phyloP scores from a whole-genome alignment of 805 yeast species.

The Candida manassasensis region DNA sequence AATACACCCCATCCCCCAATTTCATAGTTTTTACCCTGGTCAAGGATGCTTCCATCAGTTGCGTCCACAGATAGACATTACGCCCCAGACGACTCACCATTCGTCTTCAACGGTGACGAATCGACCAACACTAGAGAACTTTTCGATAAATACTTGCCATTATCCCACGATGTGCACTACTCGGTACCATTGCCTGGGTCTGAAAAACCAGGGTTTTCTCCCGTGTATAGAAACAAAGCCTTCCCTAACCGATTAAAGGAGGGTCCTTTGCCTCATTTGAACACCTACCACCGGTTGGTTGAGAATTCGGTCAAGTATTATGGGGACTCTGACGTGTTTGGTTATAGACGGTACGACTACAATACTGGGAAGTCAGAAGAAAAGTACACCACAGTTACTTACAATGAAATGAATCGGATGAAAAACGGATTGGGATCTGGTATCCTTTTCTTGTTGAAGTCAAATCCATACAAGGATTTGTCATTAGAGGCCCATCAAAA shows the following conservation, averaged over 20 bases:
- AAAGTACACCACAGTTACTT: conserved; percentile 42
- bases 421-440: conserved; percentile 55
- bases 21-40: background rate
- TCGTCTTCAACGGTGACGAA: conserved; percentile 5
- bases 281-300: conserved; percentile 35
- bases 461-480: conserved; percentile 18
- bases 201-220: conserved; percentile 20
- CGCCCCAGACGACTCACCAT: conserved; percentile 10
- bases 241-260: conserved; percentile 19
- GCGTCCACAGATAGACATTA: conserved; percentile 5
- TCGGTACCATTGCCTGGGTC: conserved; percentile 15
- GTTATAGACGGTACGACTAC: conserved; percentile 32
- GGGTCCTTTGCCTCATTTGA: conserved; percentile 27
- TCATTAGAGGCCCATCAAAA: conserved; percentile 22
- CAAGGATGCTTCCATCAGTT: conserved; percentile 8
- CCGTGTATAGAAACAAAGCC: conserved; percentile 27
- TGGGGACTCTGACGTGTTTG: conserved; percentile 31
- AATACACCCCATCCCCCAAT: background rate
- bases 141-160: conserved; percentile 7
- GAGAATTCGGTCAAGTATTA: conserved; percentile 17
- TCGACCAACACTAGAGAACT: conserved; percentile 4
- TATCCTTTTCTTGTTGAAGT: conserved; percentile 27
- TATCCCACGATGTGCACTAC: conserved; percentile 1
- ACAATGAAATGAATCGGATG: conserved; percentile 36
- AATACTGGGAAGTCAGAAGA: conserved; percentile 24